Base-by-base conservation (phyloP, 495 filamentous ascomycete genomes). In the Viridothelium virens region DNA sequence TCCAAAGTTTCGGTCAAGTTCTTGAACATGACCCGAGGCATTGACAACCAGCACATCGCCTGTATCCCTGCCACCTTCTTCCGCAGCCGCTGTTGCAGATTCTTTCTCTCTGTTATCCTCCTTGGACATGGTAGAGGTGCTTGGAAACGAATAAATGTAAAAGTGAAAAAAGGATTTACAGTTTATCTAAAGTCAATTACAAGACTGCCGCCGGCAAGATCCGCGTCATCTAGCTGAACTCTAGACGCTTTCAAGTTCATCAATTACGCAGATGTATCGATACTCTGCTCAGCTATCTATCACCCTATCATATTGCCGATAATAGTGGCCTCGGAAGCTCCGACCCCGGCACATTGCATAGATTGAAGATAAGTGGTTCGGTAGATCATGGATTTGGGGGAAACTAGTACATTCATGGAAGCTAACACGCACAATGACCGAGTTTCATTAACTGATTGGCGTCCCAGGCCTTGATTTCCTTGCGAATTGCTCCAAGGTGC, bases 1-100 rank as follows among this genome's bases (percentile, higher is more conserved):
- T 63, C 81, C 80, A 73, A 85, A 85, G 61, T 84, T 80, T 18
- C 84, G 77, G 37, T 85, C 77, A 16, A 86, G 75, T 68, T 86
- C 82, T 69, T 86, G 83, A 18, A 70, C 72, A 72, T 86, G 83
- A 18, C 84, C 83, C 0, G 80, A 82, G 0, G 79, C 81, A 69
- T 85, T 85, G 68, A 84, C 61, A 37, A 75, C 59, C 63, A 70
- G 66, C 12, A 25, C 31, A 18, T 33, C 59, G 4, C 33, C 61
- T 25, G 33, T 9, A 6, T 41, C 65, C 6, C 50, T 34, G 34
- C n/a, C 41, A 48, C 16, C 38, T 11, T 18, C 50, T 16, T 34
- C 62, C 12, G 72, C 75, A 36, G 70, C 39, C 61, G 16, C 46
- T 3, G 44, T 50, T 12, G 46, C 61, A 39, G 68, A 36, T 12